Base-by-base conservation (phyloP, 345 rosid species). In the Sonneratia caseolaris region DNA sequence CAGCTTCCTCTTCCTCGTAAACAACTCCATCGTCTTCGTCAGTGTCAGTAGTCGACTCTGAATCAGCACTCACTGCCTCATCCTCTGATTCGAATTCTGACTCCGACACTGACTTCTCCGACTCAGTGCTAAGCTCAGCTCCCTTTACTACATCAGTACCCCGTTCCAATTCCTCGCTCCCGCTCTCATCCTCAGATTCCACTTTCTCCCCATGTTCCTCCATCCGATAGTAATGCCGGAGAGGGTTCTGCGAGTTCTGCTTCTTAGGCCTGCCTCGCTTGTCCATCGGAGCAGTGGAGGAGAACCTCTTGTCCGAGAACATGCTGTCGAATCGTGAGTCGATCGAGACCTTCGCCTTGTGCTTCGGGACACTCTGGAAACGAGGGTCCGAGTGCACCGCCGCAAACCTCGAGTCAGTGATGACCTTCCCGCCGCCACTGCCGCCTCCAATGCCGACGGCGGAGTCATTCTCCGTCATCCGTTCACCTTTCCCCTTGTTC, bases 201-300 rank as follows among this genome's bases (percentile, higher is more conserved):
- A 73, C 72, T 49, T 37, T 71, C 32, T 80, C 81, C 6, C 81
- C 75, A 0, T 78, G 83, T 73, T 59, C 86, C 22, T 83, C 87
- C 0, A 84, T 71, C 32, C 82, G 87, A 71, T 95, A 95, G 73
- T 79, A 95, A 78, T 82, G 97, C 59, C 79, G 84, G 18, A 95
- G 89, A 68, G 86, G 69, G 73, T 57, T 84, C 42, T 70, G 72
- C 0, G 81, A 57, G 55, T 59, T 75, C 8, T 69, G 82, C 76
- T 76, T 80, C 85, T 76, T 88, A 38, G 73, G 82, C 77, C 84
- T 90, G 32, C 99, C 99, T 42, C 99, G 82, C 85, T 92, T 90
- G 72, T 95, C 99, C 7, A 74, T 68, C 45, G 82, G 85, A 40
- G 96, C 89, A 3, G 88, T 75, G 64, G 89, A 86, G 0, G 87